Evolutionary conservation across 768 basidiomycete species (phyloP), one percentile per base, ranked within the genome.

Genomic region (Lyophyllum decastes): DNA sequence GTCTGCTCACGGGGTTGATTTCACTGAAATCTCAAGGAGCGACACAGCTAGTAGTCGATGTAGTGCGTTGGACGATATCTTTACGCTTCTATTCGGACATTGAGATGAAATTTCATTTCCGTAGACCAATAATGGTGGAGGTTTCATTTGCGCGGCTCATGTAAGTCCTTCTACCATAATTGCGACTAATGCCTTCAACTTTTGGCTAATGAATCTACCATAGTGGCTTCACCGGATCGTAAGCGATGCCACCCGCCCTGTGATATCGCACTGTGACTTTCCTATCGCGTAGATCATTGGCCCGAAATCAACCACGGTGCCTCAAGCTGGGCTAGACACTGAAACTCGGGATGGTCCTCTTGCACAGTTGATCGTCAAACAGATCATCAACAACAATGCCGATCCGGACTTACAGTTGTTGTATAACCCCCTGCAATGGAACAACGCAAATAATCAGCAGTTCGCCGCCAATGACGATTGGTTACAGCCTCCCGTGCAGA

Each of bases 141-240:
- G 78, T 11, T 86, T 78, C 70, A 83, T 86, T 57, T 86, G 85
- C 66, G 75, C 82, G 44, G 83, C 84, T 11, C 81, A 84, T 68
- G 83, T 84, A 63, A 68, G 83, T 52, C 14, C 47, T n/a, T 27
- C 47, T 41, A 19, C 14, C 44, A 51, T 21, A 25, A 11, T 25
- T 24, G 26, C 30, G 9, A 57, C 5, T 12, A 44, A 41, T n/a
- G 4, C 25, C 21, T 30, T 22, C 9, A 19, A 55, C 24, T 50
- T 30, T 53, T 21, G 9, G 30, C 46, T 57, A 46, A 58, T 6
- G 30, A 38, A 4, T 4, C 54, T 38, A 40, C 22, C 33, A 21
- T 26, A 80, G 78, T 81, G 76, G 76, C 72, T 81, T 34, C 79
- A 78, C 62, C 76, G 78, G 27, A 74, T 81, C 48, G 78, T 76